Base-by-base conservation (phyloP, 768 basidiomycete genomes). In the Gloeopeniophorella convolvens region DNA sequence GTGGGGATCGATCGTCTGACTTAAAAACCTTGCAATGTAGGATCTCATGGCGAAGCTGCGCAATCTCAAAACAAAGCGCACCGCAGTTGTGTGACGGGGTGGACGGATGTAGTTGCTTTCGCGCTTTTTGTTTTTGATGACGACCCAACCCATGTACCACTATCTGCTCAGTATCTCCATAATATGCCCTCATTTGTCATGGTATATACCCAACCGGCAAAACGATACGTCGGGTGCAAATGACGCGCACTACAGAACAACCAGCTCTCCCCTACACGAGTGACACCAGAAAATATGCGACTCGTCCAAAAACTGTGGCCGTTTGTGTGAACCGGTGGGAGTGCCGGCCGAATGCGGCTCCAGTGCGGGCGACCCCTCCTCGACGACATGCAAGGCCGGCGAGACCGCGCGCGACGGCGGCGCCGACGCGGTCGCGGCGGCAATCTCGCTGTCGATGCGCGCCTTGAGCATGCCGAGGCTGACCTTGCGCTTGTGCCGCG, bases 281-380 rank as follows among this genome's bases (percentile, higher is more conserved):
- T 81, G 76, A 68, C 89, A 92, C 88, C 89, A 92, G 68, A 92
- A 91, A 15, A 92, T 79, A 63, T 91, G 89, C 23, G 88, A 81
- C 58, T 91, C 89, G 60, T 92, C 89, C 69, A 90, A 69, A 62
- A 90, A 91, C 61, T 89, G 87, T 3, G 85, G 75, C 44, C 83
- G 79, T 50, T 56, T 59, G 28, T 41, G 46, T 30, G 48, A 36
- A 34, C 26, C 9, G 23, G 42, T 27, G 18, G 34, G 26, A 32
- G 20, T 30, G 41, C 26, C 31, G 30, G 12, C 23, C n/a, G 24
- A 31, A 48, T 52, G 32, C 42, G 46, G 46, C 6, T 43, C 28
- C 45, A 33, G 23, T 41, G 50, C 21, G 55, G 42, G 18, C 55
- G 27, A 12, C 13, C 60, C 66, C 58, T 65, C 66, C 55, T 43